Evolutionary conservation across 192 early-diverging fungal genomes (phyloP).

Genomic region (Gigaspora rosea): DNA sequence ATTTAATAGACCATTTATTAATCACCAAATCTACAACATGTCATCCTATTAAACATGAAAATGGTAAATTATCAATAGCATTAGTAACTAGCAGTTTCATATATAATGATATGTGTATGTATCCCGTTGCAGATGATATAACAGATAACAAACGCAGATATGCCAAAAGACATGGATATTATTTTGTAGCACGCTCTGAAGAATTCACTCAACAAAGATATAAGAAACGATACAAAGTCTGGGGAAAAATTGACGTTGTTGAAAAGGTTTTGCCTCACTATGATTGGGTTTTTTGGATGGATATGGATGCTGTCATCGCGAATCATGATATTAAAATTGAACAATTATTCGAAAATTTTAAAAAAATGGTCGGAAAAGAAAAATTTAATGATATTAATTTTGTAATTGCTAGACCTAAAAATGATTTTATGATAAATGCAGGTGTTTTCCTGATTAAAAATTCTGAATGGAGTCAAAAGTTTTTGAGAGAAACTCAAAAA

Average conservation of each 20-base stretch:
- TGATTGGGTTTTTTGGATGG: constrained; percentile 67
- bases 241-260: constrained; percentile 61
- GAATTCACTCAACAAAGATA: constrained; percentile 56
- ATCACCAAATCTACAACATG: constrained; percentile 36
- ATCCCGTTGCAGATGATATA: constrained; percentile 43
- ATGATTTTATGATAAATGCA: constrained; percentile 59
- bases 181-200: constrained; percentile 53
- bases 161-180: constrained; percentile 53
- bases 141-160: constrained; percentile 59
- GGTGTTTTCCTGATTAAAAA: constrained; percentile 63
- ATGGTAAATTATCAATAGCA: constrained; percentile 37
- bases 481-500: constrained; percentile 48
- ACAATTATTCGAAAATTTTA: constrained; percentile 41
- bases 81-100: constrained; percentile 58
- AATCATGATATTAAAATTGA: constrained; percentile 45
- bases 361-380: constrained; percentile 19
- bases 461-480: constrained; percentile 50
- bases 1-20: constrained; percentile 24
- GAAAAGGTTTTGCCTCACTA: constrained; percentile 61
- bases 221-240: constrained; percentile 51
- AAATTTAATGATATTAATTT: constrained; percentile 48
- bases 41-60: background rate
- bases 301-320: constrained; percentile 61
- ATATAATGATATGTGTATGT: constrained; percentile 58
- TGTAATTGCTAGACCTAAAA: constrained; percentile 48